These are phyloP conservation scores for Trichoderma pleuroti DNA, from an alignment of 2,329 filamentous ascomycete species.

Conservation along the genomic window DNA sequence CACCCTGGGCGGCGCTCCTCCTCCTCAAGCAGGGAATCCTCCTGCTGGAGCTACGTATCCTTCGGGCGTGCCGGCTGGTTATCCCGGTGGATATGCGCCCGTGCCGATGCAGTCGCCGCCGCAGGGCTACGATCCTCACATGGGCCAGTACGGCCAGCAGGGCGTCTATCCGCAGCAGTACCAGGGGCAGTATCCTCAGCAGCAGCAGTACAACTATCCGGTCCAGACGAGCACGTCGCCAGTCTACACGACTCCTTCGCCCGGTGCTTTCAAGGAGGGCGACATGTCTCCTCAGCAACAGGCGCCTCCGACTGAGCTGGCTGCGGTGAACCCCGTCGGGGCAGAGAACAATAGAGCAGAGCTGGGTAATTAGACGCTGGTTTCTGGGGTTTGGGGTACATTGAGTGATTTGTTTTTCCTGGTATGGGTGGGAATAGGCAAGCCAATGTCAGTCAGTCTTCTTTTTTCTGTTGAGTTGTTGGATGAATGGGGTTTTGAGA, in stretches of 20 bases:
- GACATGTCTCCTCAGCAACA: slow-evolving; percentile 16
- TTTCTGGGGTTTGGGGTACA: background rate
- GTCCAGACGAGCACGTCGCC: slow-evolving; percentile 25
- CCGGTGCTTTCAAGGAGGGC: slow-evolving; percentile 21
- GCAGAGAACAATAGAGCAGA: slow-evolving; percentile 35
- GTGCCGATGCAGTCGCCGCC: slow-evolving; percentile 24
- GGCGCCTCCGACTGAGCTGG: slow-evolving; percentile 28
- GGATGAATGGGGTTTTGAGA: background rate
- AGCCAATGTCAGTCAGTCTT: background rate
- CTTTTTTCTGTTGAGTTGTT: background rate
- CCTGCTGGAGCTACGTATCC: slow-evolving; percentile 18
- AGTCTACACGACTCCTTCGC: slow-evolving; percentile 31
- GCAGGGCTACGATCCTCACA: slow-evolving; percentile 27
- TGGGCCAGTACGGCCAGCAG: slow-evolving; percentile 15
- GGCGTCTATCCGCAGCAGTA: slow-evolving; percentile 13
- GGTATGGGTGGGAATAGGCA: background rate
- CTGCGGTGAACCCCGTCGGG: slow-evolving; percentile 29
- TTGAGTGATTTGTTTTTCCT: background rate
- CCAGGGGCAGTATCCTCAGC: slow-evolving; percentile 18
- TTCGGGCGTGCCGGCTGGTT: slow-evolving; percentile 23
- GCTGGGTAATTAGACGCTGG: slow-evolving; percentile 19
- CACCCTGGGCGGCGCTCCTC: slow-evolving; percentile 10
- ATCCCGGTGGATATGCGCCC: slow-evolving; percentile 30
- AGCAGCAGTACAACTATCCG: slow-evolving; percentile 25
- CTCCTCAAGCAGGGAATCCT: background rate